Conservation (phyloP, 2,329 filamentous ascomycete genomes). For the Diaporthe batatas region DNA sequence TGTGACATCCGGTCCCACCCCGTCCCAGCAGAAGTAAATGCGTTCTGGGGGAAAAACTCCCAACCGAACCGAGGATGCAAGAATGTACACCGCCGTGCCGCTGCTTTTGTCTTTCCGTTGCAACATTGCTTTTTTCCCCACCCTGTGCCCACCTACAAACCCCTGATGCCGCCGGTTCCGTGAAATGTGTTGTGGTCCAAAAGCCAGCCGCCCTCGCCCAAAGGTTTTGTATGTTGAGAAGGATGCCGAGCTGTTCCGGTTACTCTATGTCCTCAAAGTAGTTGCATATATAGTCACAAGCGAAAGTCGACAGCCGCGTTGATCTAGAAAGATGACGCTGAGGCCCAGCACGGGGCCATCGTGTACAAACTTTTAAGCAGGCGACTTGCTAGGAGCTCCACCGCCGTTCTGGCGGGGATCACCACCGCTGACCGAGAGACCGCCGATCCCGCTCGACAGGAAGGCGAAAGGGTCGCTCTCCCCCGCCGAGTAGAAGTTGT, state of each 20-base stretch:
- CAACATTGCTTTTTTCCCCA: constrained; percentile 40
- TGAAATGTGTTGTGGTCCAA: constrained; percentile 40
- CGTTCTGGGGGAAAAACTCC: constrained; percentile 31
- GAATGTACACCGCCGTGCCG: constrained; percentile 38
- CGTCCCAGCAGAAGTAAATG: constrained; percentile 34
- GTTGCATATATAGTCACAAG: constrained; percentile 42
- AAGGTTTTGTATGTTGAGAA: constrained; percentile 40
- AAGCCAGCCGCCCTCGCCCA: constrained; percentile 39
- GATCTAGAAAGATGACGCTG: constrained; percentile 37
- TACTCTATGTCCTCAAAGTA: constrained; percentile 41
- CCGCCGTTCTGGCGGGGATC: constrained; percentile 75
- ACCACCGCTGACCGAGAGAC: constrained; percentile 77
- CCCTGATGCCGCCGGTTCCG: constrained; percentile 38
- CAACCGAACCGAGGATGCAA: constrained; percentile 32
- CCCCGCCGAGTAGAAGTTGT: constrained; percentile 75
- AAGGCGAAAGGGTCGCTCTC: constrained; percentile 86
- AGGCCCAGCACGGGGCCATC: constrained; percentile 31
- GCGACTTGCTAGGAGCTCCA: constrained; percentile 70
- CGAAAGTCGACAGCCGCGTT: constrained; percentile 36
- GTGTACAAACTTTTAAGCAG: constrained; percentile 60
- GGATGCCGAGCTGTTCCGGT: constrained; percentile 34
- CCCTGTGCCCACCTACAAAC: constrained; percentile 38
- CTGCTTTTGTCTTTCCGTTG: constrained; percentile 41
- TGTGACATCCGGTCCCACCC: constrained; percentile 14
- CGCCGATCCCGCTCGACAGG: constrained; percentile 79